Evolutionary conservation across 306 rosid species (phyloP), one percentile per base, ranked within the genome.

Genomic region (Carpinus fangiana): DNA sequence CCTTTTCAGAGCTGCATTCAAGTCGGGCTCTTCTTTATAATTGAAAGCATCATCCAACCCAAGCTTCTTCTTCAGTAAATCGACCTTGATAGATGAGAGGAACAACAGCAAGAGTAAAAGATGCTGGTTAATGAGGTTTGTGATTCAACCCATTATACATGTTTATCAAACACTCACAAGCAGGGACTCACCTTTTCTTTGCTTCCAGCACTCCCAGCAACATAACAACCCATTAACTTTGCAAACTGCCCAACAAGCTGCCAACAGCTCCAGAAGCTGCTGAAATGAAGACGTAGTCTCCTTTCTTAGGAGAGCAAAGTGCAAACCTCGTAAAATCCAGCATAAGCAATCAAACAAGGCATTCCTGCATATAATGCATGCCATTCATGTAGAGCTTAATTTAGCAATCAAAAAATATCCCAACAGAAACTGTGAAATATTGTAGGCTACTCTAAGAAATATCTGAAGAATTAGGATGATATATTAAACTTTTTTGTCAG

Each of bases 241-340:
- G 88, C 85, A n/a, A 84, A 81, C 51, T 84, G 88, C 17, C 85
- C 85, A 70, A 84, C 88, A 17, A 84, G 83, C 13, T 84, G 88
- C 53, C 88, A 69, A 84, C 88, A 12, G 88, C 88, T 38, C 85
- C 88, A 21, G 83, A 81, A 46, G 88, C 83, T 34, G 88, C 80
- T 10, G 85, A 84, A 46, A 84, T 54, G 12, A 34, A 84, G 46
- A 84, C 88, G 0, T 73, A 16, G 76, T 84, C 85, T 74, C 88
- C 88, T 68, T 70, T 75, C 76, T 81, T 81, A 1, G 88, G 85
- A 9, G 79, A 81, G 68, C 85, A 78, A 54, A 9, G 79, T 78
- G 68, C 85, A 78, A 54, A 81, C 0, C 76, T 81, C 83, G 20
- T 78, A 68, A 57, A 85, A 66, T 3, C 88, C 85, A 47, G 45